phyloP scores from a whole-genome alignment of 805 yeast genomes.

The Yamadazyma paraphyllophila region DNA sequence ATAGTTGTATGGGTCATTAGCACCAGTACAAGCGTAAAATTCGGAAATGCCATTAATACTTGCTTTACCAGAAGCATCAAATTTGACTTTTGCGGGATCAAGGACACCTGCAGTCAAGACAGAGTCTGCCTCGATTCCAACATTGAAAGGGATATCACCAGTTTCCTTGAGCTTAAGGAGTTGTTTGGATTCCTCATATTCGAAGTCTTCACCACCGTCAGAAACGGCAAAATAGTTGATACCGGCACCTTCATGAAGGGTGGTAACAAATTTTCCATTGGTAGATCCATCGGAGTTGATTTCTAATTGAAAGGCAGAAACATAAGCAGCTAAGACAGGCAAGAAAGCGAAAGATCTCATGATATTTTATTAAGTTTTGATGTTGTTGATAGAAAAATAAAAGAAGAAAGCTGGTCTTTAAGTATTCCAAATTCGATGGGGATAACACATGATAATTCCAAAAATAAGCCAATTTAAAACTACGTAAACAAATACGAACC shows the following conservation, averaged over 20 bases:
- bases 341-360: slow-evolving; percentile 10
- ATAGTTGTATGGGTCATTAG: slow-evolving; percentile 29
- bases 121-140: neutral
- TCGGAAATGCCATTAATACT: slow-evolving; percentile 15
- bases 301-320: slow-evolving; percentile 18
- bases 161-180: slow-evolving; percentile 1
- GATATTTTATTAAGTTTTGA: neutral
- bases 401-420: too few species aligned
- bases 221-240: slow-evolving; percentile 38
- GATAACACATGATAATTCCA: too few species aligned
- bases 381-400: too few species aligned
- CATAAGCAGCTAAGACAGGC: slow-evolving; percentile 4
- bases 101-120: slow-evolving; percentile 8
- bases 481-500: too few species aligned
- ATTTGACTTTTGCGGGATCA: slow-evolving; percentile 2
- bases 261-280: slow-evolving; percentile 26
- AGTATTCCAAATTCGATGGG: too few species aligned
- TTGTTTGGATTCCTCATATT: slow-evolving; percentile 18
- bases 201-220: slow-evolving; percentile 17
- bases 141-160: neutral
- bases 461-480: too few species aligned
- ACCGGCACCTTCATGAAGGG: slow-evolving; percentile 47
- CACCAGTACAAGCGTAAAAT: slow-evolving; percentile 27
- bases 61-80: slow-evolving; percentile 17
- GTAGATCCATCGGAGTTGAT: slow-evolving; percentile 23